Evolutionary conservation across 129 eudicot species (phyloP).

Genomic region (Calendula officinalis): DNA sequence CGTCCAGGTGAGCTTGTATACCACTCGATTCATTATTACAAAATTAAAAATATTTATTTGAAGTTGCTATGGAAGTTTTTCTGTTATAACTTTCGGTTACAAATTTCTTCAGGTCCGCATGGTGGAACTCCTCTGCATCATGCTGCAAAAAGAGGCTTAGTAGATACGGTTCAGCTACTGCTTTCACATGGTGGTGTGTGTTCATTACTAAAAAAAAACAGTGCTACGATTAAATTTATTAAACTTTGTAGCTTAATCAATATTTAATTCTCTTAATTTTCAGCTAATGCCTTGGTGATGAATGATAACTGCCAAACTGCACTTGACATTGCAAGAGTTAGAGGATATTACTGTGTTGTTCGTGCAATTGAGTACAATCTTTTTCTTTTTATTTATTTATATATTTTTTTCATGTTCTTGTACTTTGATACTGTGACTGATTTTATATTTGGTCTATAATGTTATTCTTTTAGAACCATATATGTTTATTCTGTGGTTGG

Average conservation of each 20-base stretch:
- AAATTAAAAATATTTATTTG: too few species aligned
- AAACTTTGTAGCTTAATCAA: not conserved
- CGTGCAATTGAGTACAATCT: constrained; percentile 71
- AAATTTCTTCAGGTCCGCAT: constrained; percentile 55
- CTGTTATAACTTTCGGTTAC: not conserved
- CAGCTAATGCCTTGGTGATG: constrained; percentile 82
- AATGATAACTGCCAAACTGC: constrained; percentile 90
- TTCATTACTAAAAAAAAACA: not conserved
- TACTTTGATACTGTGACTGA: not conserved
- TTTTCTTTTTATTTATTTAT: not conserved
- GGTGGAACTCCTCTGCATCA: constrained; percentile 93
- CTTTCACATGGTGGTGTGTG: constrained; percentile 76
- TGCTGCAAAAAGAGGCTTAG: constrained; percentile 94
- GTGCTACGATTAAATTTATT: not conserved
- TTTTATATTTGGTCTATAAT: constrained; percentile 7
- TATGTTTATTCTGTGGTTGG: constrained; percentile 86
- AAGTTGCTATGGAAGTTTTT: too few species aligned
- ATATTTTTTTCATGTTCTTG: not conserved
- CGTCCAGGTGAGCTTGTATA: constrained; percentile 49
- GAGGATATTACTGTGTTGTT: constrained; percentile 65
- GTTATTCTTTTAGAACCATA: constrained; percentile 43
- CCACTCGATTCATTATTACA: not conserved
- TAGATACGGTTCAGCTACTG: constrained; percentile 61
- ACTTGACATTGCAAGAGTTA: constrained; percentile 80
- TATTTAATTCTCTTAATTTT: constrained; percentile 15